Evolutionary conservation across 73 alveolate species (phyloP).

Genomic region (Uronychia binucleata): DNA sequence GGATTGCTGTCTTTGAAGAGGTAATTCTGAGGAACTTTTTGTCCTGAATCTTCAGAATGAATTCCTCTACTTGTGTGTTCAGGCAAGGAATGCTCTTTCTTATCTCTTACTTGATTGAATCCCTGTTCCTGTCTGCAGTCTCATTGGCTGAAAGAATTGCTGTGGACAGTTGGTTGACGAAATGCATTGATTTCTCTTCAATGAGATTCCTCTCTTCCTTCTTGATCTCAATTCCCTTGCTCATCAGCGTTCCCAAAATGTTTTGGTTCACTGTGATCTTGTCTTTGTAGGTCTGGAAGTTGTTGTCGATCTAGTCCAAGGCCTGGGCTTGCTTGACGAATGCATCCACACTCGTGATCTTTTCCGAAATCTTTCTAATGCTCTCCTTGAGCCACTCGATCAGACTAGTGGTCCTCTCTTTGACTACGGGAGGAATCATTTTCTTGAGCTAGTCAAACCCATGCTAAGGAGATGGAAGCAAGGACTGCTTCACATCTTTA

Average conservation of each 20-base stretch:
- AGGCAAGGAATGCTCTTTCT: slow-evolving; percentile 31
- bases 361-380: slow-evolving; percentile 29
- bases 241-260: slow-evolving; percentile 20
- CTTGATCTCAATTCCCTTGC: slow-evolving; percentile 37
- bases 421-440: slow-evolving; percentile 39
- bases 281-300: slow-evolving; percentile 47
- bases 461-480: slow-evolving; percentile 47
- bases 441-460: slow-evolving; percentile 50
- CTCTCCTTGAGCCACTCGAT: slow-evolving; percentile 59
- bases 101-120: slow-evolving; percentile 16
- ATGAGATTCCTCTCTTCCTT: slow-evolving; percentile 67
- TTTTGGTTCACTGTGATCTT: slow-evolving; percentile 49
- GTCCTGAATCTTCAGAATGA: slow-evolving; percentile 1
- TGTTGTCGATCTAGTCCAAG: slow-evolving; percentile 57
- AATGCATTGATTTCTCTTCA: slow-evolving; percentile 33
- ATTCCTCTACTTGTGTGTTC: slow-evolving; percentile 20
- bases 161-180: slow-evolving; percentile 2
- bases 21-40: slow-evolving; percentile 15
- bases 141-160: slow-evolving; percentile 31
- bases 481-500: slow-evolving; percentile 37
- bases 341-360: slow-evolving; percentile 61
- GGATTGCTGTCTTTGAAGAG: slow-evolving; percentile 2
- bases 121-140: slow-evolving; percentile 27
- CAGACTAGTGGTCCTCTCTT: slow-evolving; percentile 34
- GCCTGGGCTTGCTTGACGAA: slow-evolving; percentile 56